Evolutionary conservation across 1,139 yeast genomes (phyloP).

Genomic region (Suhomyces terraborum): DNA sequence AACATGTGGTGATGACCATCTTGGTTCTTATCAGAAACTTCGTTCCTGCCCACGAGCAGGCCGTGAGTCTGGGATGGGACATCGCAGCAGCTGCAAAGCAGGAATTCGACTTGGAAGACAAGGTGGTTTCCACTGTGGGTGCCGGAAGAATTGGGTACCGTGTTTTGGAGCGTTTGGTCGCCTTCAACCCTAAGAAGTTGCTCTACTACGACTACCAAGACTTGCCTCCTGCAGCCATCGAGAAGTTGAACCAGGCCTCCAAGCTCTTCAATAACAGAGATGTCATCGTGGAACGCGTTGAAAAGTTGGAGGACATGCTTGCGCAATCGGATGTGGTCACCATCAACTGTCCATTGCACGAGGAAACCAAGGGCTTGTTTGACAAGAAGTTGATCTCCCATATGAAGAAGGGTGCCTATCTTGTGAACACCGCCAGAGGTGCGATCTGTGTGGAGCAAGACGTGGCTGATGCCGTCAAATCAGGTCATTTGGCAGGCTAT

Average conservation of each 20-base stretch:
- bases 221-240: conserved; percentile 57
- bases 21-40: conserved; percentile 73
- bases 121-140: conserved; percentile 77
- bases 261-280: conserved; percentile 38
- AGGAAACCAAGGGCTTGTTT: conserved; percentile 64
- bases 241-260: conserved; percentile 48
- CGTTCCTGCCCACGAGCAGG: conserved; percentile 76
- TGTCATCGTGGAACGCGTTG: conserved; percentile 58
- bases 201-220: conserved; percentile 77
- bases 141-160: conserved; percentile 83
- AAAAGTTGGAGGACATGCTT: conserved; percentile 65
- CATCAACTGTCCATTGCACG: conserved; percentile 77
- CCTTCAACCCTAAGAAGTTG: conserved; percentile 74
- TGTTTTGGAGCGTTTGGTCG: conserved; percentile 68
- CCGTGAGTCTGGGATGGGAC: conserved; percentile 63
- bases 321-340: conserved; percentile 73
- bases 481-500: conserved; percentile 74
- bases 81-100: conserved; percentile 77
- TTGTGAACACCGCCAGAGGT: conserved; percentile 85
- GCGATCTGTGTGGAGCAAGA: conserved; percentile 74
- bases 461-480: conserved; percentile 69
- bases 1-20: conserved; percentile 77
- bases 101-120: conserved; percentile 74
- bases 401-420: conserved; percentile 76
- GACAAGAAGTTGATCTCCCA: conserved; percentile 67